Conservation (phyloP, 2,329 filamentous ascomycete species). For the Colletotrichum falcatum region DNA sequence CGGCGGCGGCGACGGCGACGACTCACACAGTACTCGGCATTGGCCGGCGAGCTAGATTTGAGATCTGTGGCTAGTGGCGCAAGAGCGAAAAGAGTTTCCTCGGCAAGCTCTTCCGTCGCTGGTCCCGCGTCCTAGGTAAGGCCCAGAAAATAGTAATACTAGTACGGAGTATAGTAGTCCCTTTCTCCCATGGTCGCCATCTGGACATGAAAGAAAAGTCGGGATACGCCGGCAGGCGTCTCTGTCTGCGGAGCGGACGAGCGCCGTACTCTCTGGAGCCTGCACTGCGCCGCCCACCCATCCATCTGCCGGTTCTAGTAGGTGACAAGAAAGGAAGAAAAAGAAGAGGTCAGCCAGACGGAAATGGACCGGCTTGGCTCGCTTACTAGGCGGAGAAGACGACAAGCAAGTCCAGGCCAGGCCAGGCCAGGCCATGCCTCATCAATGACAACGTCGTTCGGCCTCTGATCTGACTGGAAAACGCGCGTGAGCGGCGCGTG, state of each 20-base stretch:
- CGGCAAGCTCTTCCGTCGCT: slow-evolving; percentile 8
- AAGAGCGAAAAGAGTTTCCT: neutral
- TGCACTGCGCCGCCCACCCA: neutral
- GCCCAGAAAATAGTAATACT: neutral
- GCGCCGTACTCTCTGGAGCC: neutral
- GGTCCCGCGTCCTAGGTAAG: no score
- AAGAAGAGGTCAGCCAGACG: neutral
- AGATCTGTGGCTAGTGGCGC: slow-evolving; percentile 21
- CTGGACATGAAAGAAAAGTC: neutral
- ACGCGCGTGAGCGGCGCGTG: neutral
- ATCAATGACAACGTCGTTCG: neutral
- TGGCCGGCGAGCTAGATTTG: slow-evolving; percentile 8
- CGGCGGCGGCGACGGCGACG: no score
- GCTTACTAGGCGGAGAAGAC: neutral
- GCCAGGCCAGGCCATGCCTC: neutral
- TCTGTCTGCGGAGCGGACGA: slow-evolving; percentile 2
- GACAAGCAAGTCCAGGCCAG: slow-evolving; percentile 1
- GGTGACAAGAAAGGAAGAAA: neutral
- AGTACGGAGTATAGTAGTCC: neutral
- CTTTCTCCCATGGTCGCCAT: neutral
- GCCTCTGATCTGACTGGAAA: neutral
- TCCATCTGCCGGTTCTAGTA: neutral
- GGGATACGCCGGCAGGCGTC: neutral
- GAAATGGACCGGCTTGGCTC: neutral
- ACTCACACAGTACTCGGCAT: neutral